A percentile compares a stretch with the other conserved stretches of the same genome.
These are phyloP conservation scores for Arthromyces matolae DNA, from an alignment of 768 basidiomycete genomes.

Conservation along the genomic window DNA sequence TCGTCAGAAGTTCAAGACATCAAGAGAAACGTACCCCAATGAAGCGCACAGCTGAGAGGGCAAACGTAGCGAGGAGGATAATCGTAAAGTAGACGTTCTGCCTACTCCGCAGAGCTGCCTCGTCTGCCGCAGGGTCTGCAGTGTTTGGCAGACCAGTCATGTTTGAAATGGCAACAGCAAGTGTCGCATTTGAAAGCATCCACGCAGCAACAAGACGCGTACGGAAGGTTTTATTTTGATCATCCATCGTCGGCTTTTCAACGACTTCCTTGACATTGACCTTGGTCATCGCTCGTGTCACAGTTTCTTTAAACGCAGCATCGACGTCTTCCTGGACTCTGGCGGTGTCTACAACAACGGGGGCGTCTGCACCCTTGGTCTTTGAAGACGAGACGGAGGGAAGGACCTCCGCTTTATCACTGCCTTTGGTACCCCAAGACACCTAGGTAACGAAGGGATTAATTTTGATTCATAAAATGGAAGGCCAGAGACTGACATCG, in stretches of 20 bases:
- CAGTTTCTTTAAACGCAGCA: slow-evolving; percentile 87
- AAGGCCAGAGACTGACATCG: slow-evolving; percentile 53
- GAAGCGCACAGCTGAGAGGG: slow-evolving; percentile 68
- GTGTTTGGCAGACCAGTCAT: slow-evolving; percentile 55
- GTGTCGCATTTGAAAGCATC: slow-evolving; percentile 68
- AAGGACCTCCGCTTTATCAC: slow-evolving; percentile 89
- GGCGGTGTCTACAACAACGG: slow-evolving; percentile 83
- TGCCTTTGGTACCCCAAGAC: slow-evolving; percentile 94
- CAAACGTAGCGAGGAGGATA: slow-evolving; percentile 80
- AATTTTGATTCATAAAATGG: background rate
- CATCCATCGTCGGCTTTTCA: slow-evolving; percentile 84
- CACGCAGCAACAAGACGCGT: slow-evolving; percentile 81
- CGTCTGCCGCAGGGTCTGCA: slow-evolving; percentile 33
- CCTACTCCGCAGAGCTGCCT: slow-evolving; percentile 36
- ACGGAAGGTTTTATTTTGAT: slow-evolving; percentile 90
- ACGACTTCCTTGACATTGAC: slow-evolving; percentile 57
- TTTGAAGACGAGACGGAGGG: slow-evolving; percentile 88
- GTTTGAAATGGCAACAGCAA: slow-evolving; percentile 75
- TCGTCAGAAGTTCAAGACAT: background rate
- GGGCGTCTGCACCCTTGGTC: slow-evolving; percentile 64
- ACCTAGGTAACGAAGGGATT: slow-evolving; percentile 39
- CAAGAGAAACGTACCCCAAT: slow-evolving; percentile 52
- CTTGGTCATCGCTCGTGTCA: slow-evolving; percentile 81
- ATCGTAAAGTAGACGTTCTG: slow-evolving; percentile 66
- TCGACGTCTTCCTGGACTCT: slow-evolving; percentile 87